These are phyloP conservation scores for Adansonia digitata DNA, from an alignment of 345 rosid genomes.

Conservation along the genomic window DNA sequence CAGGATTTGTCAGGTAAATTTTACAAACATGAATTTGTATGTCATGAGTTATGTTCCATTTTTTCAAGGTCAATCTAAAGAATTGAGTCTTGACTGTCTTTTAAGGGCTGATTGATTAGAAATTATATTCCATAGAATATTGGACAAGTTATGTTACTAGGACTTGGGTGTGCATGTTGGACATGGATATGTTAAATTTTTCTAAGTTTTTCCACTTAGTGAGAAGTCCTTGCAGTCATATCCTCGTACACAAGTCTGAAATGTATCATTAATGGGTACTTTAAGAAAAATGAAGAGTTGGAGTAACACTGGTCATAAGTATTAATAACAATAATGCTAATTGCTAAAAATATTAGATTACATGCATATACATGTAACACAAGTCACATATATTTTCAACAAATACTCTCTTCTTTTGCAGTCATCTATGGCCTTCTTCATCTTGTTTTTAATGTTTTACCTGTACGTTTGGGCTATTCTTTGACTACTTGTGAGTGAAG, in stretches of 20 bases:
- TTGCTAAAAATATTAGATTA: neutral
- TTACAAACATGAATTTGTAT: neutral
- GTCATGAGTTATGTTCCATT: neutral
- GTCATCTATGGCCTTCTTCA: neutral
- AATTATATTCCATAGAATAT: neutral
- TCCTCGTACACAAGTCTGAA: too few species aligned
- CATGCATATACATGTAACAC: neutral
- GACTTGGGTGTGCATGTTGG: too few species aligned
- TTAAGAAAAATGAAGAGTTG: too few species aligned
- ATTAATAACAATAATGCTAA: too few species aligned
- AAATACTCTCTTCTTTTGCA: neutral
- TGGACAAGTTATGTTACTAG: too few species aligned
- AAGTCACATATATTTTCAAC: neutral
- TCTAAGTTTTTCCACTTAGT: too few species aligned
- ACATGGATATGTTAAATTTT: too few species aligned
- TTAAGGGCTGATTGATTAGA: neutral
- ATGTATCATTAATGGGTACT: too few species aligned
- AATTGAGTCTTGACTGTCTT: neutral
- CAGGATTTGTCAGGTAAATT: conserved; percentile 70
- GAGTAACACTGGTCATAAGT: too few species aligned
- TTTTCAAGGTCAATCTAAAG: neutral
- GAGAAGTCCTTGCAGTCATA: too few species aligned
- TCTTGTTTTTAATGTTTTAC: neutral
- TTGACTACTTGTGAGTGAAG: too few species aligned
- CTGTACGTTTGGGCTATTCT: neutral